Evolutionary conservation across 2,329 filamentous ascomycete species (phyloP), one percentile per base, ranked within the genome.

Genomic region (Decorospora gaudefroyi): DNA sequence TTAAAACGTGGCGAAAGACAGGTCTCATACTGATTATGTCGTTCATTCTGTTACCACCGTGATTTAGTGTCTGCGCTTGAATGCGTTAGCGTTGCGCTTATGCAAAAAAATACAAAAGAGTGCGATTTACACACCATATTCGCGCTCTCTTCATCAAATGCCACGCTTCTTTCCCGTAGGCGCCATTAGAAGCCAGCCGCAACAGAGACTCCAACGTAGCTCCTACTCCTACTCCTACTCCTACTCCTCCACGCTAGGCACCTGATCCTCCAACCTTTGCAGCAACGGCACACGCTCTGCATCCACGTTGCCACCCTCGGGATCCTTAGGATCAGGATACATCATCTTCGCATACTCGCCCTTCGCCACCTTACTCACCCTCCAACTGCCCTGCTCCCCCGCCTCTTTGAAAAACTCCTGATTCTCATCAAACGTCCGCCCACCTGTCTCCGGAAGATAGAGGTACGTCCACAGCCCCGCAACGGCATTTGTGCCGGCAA

Each of bases 401-500:
- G 81, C 80, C 45, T 76, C 74, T 37, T 73, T 69, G 55, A 83
- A 84, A 65, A 82, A 83, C 39, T 75, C 69, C 59, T 81, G 78
- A 49, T 83, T 84, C 54, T 82, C 80, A 49, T 83, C 80, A 49
- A 83, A 84, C 34, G 74, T 78, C 17, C 82, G 61, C 0, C 80
- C 78, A 0, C 81, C 81, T 10, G 74, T 80, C 61, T 83, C 81
- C 0, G 80, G 81, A 6, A 69, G 61, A 42, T 74, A 76, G 1
- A 76, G 47, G 54, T 73, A 82, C 0, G 80, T 83, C 76, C 76
- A 80, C 17, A 74, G 55, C 1, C 78, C 80, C 0, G 80, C 80
- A 29, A 82, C 63, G 0, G 73, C 65, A 51, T 83, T 84, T 0
- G 78, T 81, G 2, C 53, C 74, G 0, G 75, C 76, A 46, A 83